Base-by-base conservation (phyloP, 768 basidiomycete genomes). In the Porphyrellus cyaneotinctus region DNA sequence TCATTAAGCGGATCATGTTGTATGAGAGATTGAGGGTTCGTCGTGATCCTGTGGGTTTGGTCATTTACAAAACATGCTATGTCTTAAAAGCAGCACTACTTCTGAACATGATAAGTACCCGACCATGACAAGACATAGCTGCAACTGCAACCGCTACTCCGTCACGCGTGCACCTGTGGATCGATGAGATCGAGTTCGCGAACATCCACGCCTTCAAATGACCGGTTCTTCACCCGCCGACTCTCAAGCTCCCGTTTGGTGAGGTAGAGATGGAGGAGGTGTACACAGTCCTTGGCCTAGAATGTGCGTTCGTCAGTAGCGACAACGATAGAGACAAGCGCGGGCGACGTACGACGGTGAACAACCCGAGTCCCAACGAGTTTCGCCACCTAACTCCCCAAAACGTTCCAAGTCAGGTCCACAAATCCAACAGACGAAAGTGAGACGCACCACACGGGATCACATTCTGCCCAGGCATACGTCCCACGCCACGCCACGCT, bases 171-270 rank as follows among this genome's bases (percentile, higher is more conserved):
- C 17, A 36, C 58, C 38, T 57, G 46, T 4, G 74, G 43, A 58
- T 68, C n/a, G 67, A 88, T 76, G 24, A 91, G 75, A 64, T 91
- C 87, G 36, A 90, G 73, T 56, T 81, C 82, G 12, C 70, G 64
- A 39, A 81, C 59, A 60, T 90, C 87, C n/a, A 90, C 79, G 0
- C 85, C 86, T n/a, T 75, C 72, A 63, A 91, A 91, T 38, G 87
- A 80, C 54, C 79, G 77, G 61, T 77, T 86, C 70, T 83, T 87
- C 24, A 91, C 81, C 22, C 74, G 72, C 14, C 88, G 75, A 2
- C 80, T 82, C 63, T 86, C 81, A 6, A 89, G 72, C 62, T 91
- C 88, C 17, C 81, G 82, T 62, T 87, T 86, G 7, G 81, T 76
- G 6, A 90, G 75, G 71, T 80, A 87, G 7, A 88, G 73, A 59